These are phyloP conservation scores for Calocera viscosa DNA, from an alignment of 768 basidiomycete genomes.

Conservation along the genomic window DNA sequence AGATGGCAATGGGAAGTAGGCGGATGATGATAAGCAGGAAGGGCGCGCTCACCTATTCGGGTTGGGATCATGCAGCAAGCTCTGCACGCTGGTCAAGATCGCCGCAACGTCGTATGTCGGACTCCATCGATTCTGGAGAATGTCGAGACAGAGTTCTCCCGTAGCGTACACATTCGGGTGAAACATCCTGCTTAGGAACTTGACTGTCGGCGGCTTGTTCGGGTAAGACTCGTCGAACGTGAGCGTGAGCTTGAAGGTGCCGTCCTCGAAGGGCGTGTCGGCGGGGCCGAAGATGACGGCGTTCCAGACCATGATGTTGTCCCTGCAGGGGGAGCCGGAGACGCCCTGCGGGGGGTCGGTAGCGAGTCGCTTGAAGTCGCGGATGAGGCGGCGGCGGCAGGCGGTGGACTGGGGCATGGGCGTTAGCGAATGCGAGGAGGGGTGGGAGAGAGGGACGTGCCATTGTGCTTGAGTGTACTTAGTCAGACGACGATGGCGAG, in stretches of 20 bases:
- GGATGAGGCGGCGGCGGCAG: slow-evolving; percentile 87
- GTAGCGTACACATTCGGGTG: slow-evolving; percentile 99
- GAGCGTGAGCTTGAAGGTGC: slow-evolving; percentile 91
- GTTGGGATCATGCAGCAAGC: slow-evolving; percentile 92
- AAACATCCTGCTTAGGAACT: slow-evolving; percentile 96
- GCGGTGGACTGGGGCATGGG: slow-evolving; percentile 60
- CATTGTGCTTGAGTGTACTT: background rate
- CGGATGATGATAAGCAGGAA: background rate
- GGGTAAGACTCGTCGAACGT: slow-evolving; percentile 97
- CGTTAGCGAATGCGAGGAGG: background rate
- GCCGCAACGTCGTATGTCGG: slow-evolving; percentile 99
- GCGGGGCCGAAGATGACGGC: slow-evolving; percentile 99
- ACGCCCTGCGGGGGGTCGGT: slow-evolving; percentile 93
- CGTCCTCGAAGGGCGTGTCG: slow-evolving; percentile 98
- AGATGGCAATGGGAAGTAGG: background rate
- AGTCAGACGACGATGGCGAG: background rate
- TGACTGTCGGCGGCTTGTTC: slow-evolving; percentile 94
- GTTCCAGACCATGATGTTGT: slow-evolving; percentile 99
- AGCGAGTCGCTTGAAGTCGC: slow-evolving; percentile 93
- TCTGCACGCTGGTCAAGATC: slow-evolving; percentile 93
- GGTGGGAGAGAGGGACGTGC: background rate
- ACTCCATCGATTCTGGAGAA: slow-evolving; percentile 96
- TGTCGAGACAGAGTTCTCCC: slow-evolving; percentile 95
- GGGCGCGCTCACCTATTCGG: slow-evolving; percentile 48
- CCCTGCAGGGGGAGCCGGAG: slow-evolving; percentile 90